Conservation (phyloP, 179 eudicot species). For the Nepenthes alata region DNA sequence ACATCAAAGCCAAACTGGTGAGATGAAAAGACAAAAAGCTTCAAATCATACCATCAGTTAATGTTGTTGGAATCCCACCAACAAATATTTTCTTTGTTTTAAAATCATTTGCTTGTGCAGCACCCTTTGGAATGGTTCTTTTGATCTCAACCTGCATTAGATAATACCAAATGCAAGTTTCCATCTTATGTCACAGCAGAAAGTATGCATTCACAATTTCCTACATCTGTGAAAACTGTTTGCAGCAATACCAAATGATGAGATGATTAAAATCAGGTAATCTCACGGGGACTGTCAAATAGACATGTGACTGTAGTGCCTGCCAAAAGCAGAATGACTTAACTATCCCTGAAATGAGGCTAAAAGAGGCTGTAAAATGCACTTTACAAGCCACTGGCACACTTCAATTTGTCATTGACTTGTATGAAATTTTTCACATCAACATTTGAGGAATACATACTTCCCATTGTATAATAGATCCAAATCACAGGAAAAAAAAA, state of each 20-base stretch:
- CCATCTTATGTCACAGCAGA: neutral
- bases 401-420: too few species aligned
- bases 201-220: neutral
- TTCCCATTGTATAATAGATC: too few species aligned
- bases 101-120: conserved; percentile 63
- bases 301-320: too few species aligned
- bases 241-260: neutral
- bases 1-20: neutral
- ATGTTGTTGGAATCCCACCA: conserved; percentile 70
- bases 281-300: neutral
- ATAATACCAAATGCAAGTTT: neutral
- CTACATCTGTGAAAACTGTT: neutral
- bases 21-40: neutral
- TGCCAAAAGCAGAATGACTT: too few species aligned
- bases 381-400: too few species aligned
- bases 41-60: conserved; percentile 43
- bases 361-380: too few species aligned
- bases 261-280: neutral
- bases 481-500: too few species aligned
- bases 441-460: too few species aligned
- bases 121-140: conserved; percentile 79
- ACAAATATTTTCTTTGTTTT: conserved; percentile 86
- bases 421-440: too few species aligned
- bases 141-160: conserved; percentile 70
- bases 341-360: too few species aligned